Evolutionary conservation across 73 alveolate species (phyloP), one percentile per base, ranked within the genome.

Genomic region (Stentor roeselii): DNA sequence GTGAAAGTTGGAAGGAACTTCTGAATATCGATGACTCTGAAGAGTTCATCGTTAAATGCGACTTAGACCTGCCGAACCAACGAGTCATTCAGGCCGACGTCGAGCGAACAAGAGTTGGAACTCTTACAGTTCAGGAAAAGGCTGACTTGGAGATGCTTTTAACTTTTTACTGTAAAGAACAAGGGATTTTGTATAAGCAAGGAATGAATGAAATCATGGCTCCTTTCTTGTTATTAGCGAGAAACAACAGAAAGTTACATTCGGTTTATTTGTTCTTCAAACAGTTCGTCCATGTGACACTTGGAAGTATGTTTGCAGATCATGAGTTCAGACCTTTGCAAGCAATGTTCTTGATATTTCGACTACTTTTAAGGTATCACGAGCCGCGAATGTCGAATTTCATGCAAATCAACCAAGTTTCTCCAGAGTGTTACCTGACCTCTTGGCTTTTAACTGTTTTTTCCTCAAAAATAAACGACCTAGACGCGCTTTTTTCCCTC

Each of bases 401-500:
- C 78, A 86, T 93, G 31, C 91, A 84, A 31, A 67, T 83, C 27
- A 84, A 82, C 74, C 42, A 61, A 38, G 88, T 89, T 3, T 84
- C 93, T 37, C 97, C 98, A 3, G 98, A 93, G 84, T 75, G 91
- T 75, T 93, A 92, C 88, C 96, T 96, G 0, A 92, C 95, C 4
- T 88, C 97, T 21, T 93, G 98, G 97, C 83, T 93, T 75, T 83
- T 93, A 27, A 93, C 98, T 0, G 91, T 86, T 75, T 93, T 90
- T 83, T 59, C 98, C 59, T 80, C 91, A 78, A 90, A 90, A 90
- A 2, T 67, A 36, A 27, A 27, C 27, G 34, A 67, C 34, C 1
- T 67, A 67, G 41, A 67, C n/a, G 37, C 41, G n/a, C 37, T 67
- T 27, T 67, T 30, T 34, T 30, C 21, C 27, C 11, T 67, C 34